Conservation (phyloP, 2,329 filamentous ascomycete genomes). For the Ascochyta koolunga region DNA sequence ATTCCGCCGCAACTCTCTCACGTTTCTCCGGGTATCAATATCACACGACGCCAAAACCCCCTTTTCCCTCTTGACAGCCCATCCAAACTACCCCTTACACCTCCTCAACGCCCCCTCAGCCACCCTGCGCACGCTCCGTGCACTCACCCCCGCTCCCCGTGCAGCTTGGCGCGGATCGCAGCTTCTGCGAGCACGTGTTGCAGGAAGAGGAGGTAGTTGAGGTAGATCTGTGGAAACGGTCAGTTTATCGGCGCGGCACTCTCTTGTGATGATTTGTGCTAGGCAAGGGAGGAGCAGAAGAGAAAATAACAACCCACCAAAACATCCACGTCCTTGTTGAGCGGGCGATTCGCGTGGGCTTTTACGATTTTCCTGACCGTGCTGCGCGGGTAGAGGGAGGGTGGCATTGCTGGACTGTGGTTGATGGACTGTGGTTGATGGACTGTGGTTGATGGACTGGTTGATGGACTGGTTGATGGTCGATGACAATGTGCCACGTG, state of each 20-base stretch:
- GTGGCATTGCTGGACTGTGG: too few species aligned
- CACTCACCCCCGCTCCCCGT: slow-evolving; percentile 75
- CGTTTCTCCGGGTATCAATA: too few species aligned
- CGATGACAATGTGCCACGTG: too few species aligned
- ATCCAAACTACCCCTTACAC: slow-evolving; percentile 47
- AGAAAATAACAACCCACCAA: slow-evolving; percentile 61
- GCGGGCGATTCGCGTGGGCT: slow-evolving; percentile 78
- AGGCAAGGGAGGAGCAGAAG: too few species aligned
- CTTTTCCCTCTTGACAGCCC: too few species aligned
- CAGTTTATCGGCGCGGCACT: too few species aligned
- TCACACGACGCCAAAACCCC: too few species aligned
- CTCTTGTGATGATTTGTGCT: too few species aligned
- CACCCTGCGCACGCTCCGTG: slow-evolving; percentile 76
- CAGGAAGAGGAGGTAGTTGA: slow-evolving; percentile 85
- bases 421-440: too few species aligned
- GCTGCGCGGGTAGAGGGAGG: slow-evolving; percentile 83
- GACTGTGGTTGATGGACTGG: too few species aligned
- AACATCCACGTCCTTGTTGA: slow-evolving; percentile 87
- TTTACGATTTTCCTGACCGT: slow-evolving; percentile 91
- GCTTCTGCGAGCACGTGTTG: slow-evolving; percentile 79
- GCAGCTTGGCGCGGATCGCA: slow-evolving; percentile 74
- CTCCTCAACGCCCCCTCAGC: slow-evolving; percentile 62
- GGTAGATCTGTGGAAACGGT: slow-evolving; percentile 67
- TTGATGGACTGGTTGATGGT: too few species aligned
- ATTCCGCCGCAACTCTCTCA: too few species aligned